phyloP scores from a whole-genome alignment of 1,284 basidiomycete species.

The Phlebopus sp. region DNA sequence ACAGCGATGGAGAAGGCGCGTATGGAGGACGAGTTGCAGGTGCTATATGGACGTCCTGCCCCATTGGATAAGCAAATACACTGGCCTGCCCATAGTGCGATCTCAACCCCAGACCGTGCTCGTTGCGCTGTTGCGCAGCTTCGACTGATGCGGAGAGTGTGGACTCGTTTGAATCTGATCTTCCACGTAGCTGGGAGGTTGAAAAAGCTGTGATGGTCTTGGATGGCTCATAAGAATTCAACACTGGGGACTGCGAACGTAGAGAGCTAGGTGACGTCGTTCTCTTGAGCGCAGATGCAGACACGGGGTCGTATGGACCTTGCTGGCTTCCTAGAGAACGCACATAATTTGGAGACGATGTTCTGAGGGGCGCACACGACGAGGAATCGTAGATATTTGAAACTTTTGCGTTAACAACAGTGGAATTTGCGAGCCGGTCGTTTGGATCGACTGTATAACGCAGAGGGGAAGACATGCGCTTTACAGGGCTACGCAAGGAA shows the following conservation, averaged over 20 bases:
- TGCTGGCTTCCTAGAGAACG: constrained; percentile 20
- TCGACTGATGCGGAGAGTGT: constrained; percentile 31
- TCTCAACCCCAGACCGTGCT: constrained; percentile 28
- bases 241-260: constrained; percentile 29
- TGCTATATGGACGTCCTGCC: constrained; percentile 44
- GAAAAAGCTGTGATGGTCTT: constrained; percentile 17
- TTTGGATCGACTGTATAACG: constrained; percentile 8
- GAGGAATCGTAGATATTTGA: constrained; percentile 3
- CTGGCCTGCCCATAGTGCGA: constrained; percentile 20
- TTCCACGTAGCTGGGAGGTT: constrained; percentile 30
- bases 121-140: constrained; percentile 22
- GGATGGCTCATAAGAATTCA: constrained; percentile 22
- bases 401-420: background rate
- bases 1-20: constrained; percentile 71
- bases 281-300: constrained; percentile 22
- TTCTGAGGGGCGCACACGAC: constrained; percentile 14
- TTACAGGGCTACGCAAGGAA: constrained; percentile 8
- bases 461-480: constrained; percentile 13
- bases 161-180: constrained; percentile 54
- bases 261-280: constrained; percentile 36
- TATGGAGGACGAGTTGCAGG: constrained; percentile 52
- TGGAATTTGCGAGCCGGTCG: constrained; percentile 2
- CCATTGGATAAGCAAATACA: constrained; percentile 15
- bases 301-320: constrained; percentile 18
- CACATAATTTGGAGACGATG: constrained; percentile 24